Conservation (phyloP, 441 rosid genomes). For the Adansonia madagascariensis region DNA sequence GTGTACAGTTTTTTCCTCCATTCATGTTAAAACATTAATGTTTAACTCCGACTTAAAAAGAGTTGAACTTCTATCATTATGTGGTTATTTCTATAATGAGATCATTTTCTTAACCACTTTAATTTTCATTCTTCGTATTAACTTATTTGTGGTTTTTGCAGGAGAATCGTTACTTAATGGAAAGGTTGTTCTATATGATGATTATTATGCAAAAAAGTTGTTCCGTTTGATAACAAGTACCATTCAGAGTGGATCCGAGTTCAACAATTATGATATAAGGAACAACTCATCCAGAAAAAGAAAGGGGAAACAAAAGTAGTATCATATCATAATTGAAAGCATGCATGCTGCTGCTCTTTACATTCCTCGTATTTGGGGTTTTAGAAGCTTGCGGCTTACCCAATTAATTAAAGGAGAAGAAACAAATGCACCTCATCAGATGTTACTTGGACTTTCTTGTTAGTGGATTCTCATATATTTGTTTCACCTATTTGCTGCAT, state of each 20-base stretch:
- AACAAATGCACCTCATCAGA: neutral
- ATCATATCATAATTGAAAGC: too few species aligned
- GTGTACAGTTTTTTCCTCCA: neutral
- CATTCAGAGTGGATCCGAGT: conserved; percentile 43
- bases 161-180: conserved; percentile 50
- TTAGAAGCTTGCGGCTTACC: neutral
- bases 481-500: neutral
- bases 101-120: neutral
- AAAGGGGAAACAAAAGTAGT: conserved; percentile 32
- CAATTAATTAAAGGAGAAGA: neutral
- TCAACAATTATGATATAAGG: conserved; percentile 26
- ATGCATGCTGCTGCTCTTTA: neutral
- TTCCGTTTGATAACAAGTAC: conserved; percentile 41
- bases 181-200: conserved; percentile 31
- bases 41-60: too few species aligned
- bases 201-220: too few species aligned
- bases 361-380: neutral
- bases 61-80: too few species aligned
- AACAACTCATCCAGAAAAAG: conserved; percentile 23
- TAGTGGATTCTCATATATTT: neutral
- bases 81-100: neutral
- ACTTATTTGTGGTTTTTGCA: conserved; percentile 11
- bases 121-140: neutral
- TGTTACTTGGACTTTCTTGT: neutral
- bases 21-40: neutral